phyloP scores from a whole-genome alignment of 306 rosid species.

The Dryas drummondii region DNA sequence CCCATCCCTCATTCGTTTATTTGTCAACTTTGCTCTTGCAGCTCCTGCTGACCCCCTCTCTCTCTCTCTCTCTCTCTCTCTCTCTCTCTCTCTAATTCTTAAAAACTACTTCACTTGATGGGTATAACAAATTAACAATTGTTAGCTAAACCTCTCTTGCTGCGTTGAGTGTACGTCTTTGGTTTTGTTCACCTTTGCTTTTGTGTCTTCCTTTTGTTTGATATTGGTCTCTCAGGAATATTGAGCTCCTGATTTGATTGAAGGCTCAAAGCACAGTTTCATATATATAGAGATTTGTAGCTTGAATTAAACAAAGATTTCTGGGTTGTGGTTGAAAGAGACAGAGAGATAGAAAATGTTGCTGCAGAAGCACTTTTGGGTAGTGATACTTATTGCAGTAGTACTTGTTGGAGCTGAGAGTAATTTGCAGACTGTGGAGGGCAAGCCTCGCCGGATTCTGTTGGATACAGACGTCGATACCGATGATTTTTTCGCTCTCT shows the following conservation, averaged over 20 bases:
- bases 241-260: background rate
- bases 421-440: constrained; percentile 36
- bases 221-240: too few relatives aligned
- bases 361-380: constrained; percentile 45
- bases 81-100: too few relatives aligned
- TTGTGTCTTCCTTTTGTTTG: too few relatives aligned
- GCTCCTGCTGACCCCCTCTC: too few relatives aligned
- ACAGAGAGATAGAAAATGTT: constrained; percentile 27
- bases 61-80: too few relatives aligned
- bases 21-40: too few relatives aligned
- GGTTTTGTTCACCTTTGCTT: too few relatives aligned
- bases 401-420: constrained; percentile 21
- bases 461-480: constrained; percentile 86
- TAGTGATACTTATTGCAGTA: constrained; percentile 31
- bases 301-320: constrained; percentile 19
- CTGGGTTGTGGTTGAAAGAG: constrained; percentile 29
- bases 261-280: background rate
- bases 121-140: too few relatives aligned
- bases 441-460: constrained; percentile 63
- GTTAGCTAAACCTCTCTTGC: too few relatives aligned
- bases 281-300: constrained; percentile 3
- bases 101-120: too few relatives aligned
- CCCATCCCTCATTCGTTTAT: too few relatives aligned
- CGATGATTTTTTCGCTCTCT: constrained; percentile 77
- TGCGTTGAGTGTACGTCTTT: too few relatives aligned